Percentiles rank a stretch among this genome's conserved stretches.
Evolutionary conservation across 2,329 filamentous ascomycete species (phyloP).

Genomic region (Colletotrichum aenigma): DNA sequence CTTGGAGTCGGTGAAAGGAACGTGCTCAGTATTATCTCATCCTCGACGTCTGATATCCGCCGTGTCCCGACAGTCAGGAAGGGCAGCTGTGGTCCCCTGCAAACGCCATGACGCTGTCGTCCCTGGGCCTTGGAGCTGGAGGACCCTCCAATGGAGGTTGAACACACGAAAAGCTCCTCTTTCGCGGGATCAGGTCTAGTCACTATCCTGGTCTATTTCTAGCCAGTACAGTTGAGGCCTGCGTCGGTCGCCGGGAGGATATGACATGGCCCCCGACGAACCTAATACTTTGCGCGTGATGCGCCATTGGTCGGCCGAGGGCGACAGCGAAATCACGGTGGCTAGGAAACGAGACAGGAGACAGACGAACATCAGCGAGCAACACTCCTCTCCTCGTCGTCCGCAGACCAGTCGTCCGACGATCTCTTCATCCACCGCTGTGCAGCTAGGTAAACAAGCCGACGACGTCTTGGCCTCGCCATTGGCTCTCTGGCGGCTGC

Average conservation of each 20-base stretch:
- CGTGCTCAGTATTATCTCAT: background rate
- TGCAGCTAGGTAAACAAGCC: slow-evolving; percentile 13
- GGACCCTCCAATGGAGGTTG: slow-evolving; percentile 4
- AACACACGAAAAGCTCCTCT: background rate
- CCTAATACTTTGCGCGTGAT: background rate
- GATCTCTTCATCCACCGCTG: slow-evolving; percentile 11
- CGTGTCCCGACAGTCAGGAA: background rate
- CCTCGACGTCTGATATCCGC: background rate
- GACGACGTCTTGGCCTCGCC: background rate
- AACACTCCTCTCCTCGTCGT: background rate
- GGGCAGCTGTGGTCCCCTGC: background rate
- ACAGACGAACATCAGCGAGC: background rate
- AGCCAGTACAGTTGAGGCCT: background rate
- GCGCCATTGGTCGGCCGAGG: background rate
- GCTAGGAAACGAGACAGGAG: slow-evolving; percentile 12
- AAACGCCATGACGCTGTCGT: background rate
- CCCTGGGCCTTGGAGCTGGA: background rate
- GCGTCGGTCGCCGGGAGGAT: background rate
- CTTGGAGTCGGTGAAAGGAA: background rate
- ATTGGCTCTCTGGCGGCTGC: slow-evolving; percentile 14
- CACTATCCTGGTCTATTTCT: background rate
- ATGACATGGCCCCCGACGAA: background rate
- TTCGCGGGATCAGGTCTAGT: background rate
- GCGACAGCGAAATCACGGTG: slow-evolving; percentile 12
- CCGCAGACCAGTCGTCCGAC: background rate